Percentiles rank a stretch among this genome's conserved stretches.
Conservation (phyloP, 768 basidiomycete genomes). For the Tricholoma matsutake region DNA sequence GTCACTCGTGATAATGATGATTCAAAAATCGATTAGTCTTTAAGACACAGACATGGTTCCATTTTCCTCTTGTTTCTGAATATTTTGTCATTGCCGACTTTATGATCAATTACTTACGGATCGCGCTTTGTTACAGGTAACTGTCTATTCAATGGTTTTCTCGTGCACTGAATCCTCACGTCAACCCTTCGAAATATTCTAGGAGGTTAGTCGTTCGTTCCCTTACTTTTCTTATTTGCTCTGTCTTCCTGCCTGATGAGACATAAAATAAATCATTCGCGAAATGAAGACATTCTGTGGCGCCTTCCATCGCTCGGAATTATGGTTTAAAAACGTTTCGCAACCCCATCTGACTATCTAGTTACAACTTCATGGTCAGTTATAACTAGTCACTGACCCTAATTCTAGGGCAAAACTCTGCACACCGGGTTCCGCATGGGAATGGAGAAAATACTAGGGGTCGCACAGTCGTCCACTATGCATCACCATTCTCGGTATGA, state of each 20-base stretch:
- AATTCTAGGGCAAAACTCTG: slow-evolving; percentile 51
- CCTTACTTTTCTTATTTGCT: not conserved
- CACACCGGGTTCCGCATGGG: slow-evolving; percentile 79
- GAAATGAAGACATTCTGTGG: slow-evolving; percentile 55
- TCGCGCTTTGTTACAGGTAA: slow-evolving; percentile 23
- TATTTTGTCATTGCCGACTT: slow-evolving; percentile 19
- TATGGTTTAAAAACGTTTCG: slow-evolving; percentile 58
- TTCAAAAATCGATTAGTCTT: slow-evolving; percentile 93
- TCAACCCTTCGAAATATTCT: slow-evolving; percentile 7
- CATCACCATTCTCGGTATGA: slow-evolving; percentile 36
- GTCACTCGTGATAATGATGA: slow-evolving; percentile 24
- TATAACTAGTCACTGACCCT: slow-evolving; percentile 1
- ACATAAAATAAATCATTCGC: slow-evolving; percentile 59
- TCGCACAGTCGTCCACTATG: slow-evolving; percentile 26
- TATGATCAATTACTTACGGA: slow-evolving; percentile 8
- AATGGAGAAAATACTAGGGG: slow-evolving; percentile 79
- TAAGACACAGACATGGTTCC: slow-evolving; percentile 79
- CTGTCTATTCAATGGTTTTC: not conserved
- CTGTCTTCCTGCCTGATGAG: slow-evolving; percentile 42
- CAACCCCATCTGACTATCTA: slow-evolving; percentile 65
- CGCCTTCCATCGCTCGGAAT: slow-evolving; percentile 59
- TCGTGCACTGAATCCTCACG: slow-evolving; percentile 14
- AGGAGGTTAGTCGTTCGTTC: slow-evolving; percentile 37
- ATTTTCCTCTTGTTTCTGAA: slow-evolving; percentile 26
- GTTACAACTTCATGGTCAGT: slow-evolving; percentile 9